phyloP scores from a whole-genome alignment of 176 grass and related monocot species.

The Saccharum spontaneum region DNA sequence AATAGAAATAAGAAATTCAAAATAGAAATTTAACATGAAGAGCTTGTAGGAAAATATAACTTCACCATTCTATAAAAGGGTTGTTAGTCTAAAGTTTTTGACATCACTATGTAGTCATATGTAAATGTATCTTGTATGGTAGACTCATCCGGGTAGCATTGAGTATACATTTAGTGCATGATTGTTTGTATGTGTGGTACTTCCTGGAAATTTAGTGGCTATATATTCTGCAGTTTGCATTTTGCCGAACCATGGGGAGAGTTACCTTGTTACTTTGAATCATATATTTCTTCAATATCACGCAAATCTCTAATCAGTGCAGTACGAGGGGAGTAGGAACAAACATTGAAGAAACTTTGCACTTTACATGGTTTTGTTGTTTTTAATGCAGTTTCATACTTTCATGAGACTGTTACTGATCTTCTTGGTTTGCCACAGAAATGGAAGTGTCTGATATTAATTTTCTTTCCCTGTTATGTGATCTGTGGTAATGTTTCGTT shows the following conservation, averaged over 20 bases:
- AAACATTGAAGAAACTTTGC: too few relatives aligned
- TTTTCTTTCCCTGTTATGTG: too few relatives aligned
- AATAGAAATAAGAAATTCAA: neutral
- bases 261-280: neutral
- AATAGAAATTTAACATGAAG: neutral
- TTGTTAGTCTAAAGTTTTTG: neutral
- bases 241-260: neutral
- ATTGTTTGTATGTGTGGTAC: neutral
- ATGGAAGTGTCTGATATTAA: too few relatives aligned
- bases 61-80: neutral
- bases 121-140: neutral
- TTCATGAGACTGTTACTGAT: too few relatives aligned
- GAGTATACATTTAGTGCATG: neutral
- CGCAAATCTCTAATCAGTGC: too few relatives aligned
- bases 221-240: neutral
- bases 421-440: too few relatives aligned
- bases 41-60: neutral
- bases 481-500: neutral
- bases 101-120: neutral
- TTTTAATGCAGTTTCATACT: too few relatives aligned
- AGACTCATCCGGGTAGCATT: neutral
- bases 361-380: too few relatives aligned
- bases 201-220: neutral
- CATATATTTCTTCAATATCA: neutral
- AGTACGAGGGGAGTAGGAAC: too few relatives aligned